Base-by-base conservation (phyloP, 768 basidiomycete species). In the Mycena galopus region DNA sequence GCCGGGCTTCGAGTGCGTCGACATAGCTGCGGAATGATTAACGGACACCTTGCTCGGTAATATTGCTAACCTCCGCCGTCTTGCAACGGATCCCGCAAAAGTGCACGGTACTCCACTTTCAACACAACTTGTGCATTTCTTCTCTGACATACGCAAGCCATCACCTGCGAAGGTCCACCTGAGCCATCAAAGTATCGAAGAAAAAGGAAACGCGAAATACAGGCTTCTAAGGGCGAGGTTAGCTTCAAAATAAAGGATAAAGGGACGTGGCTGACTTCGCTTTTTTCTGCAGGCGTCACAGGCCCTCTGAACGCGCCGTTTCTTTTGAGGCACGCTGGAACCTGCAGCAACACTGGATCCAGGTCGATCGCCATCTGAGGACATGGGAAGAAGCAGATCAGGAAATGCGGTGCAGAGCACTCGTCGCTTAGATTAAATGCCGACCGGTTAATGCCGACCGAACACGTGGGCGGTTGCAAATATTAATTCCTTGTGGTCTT, bases 121-220 rank as follows among this genome's bases (percentile, higher is more conserved):
- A 42, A 44, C 29, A n/a, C 59, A 60, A 16, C 59, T 19, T 16
- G n/a, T n/a, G n/a, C n/a, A n/a, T n/a, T n/a, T n/a, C n/a, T n/a
- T n/a, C n/a, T n/a, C n/a, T n/a, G n/a, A 60, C 59, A 60, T 60
- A n/a, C 59, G 59, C 37, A 60, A 14, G 25, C 59, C 59, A 42
- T 60, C 59, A 27, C 58, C 58, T 59, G 55, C 25, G 35, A 33
- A 57, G 33, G 27, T 32, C 8, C 17, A 5, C 19, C 2, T 51
- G 32, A 35, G 63, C 55, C 12, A 21, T 35, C 23, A 25, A 25
- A 12, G 2, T 1, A 39, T 12, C 5, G 23, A 35, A 16, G 14
- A 6, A 39, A 59, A 16, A 27, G 0, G 19, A 14, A 39, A 59
- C 35, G 35, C 35, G 35, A 23, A 14, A 16, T 39, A 59, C 58